These are phyloP conservation scores for Rhodotorula sp. DNA, from an alignment of 1,284 basidiomycete species.

Conservation along the genomic window DNA sequence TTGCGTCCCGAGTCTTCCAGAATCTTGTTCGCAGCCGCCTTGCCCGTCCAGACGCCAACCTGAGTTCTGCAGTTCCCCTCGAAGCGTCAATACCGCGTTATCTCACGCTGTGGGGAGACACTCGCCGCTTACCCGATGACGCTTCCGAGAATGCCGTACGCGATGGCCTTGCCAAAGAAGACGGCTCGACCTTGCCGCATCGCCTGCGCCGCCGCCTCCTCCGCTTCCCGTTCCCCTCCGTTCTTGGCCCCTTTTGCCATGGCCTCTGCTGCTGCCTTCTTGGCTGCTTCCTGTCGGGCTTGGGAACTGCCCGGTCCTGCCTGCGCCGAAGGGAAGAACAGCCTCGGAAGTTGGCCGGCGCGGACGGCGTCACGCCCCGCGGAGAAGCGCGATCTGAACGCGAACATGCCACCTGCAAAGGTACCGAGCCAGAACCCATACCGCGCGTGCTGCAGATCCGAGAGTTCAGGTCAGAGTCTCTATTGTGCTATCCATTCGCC, in stretches of 20 bases:
- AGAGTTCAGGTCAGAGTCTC: not conserved
- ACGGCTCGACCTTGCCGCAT: slow-evolving; percentile 15
- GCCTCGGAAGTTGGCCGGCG: slow-evolving; percentile 16
- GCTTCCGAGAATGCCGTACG: slow-evolving; percentile 24
- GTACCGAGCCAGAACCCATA: slow-evolving; percentile 25
- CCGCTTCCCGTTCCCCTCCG: slow-evolving; percentile 4
- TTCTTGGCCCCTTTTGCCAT: not conserved
- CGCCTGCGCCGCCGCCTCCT: slow-evolving; percentile 14
- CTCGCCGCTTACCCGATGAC: slow-evolving; percentile 14
- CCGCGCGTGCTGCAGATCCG: not conserved
- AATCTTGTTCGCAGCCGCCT: slow-evolving; percentile 3
- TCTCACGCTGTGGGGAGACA: too few relatives aligned
- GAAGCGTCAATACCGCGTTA: not conserved
- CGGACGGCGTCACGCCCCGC: slow-evolving; percentile 14
- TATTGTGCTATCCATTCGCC: too few relatives aligned
- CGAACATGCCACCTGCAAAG: slow-evolving; percentile 16
- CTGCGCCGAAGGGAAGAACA: slow-evolving; percentile 22
- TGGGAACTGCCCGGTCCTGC: slow-evolving; percentile 17
- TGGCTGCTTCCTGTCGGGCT: slow-evolving; percentile 12
- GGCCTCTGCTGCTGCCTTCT: slow-evolving; percentile 17
- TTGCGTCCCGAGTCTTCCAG: slow-evolving; percentile 20
- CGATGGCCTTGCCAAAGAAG: slow-evolving; percentile 28
- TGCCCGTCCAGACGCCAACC: slow-evolving; percentile 16
- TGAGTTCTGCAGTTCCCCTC: slow-evolving; percentile 12
- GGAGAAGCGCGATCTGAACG: slow-evolving; percentile 12